Evolutionary conservation across 495 filamentous ascomycete genomes (phyloP), one percentile per base, ranked within the genome.

Genomic region (Aspergillus leporis): DNA sequence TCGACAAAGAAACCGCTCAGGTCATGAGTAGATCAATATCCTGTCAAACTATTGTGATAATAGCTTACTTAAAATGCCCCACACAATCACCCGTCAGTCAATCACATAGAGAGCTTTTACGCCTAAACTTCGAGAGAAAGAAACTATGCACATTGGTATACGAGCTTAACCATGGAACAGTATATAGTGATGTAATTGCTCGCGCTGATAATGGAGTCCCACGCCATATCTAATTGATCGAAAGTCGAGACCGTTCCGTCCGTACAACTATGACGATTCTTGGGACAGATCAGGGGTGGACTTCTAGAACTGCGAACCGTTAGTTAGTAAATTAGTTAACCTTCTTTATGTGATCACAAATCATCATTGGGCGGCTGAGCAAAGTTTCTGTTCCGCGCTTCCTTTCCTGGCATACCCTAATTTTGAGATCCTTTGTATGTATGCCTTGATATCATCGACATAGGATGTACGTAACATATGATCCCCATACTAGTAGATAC

Each of bases 111-210:
- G 34, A 28, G 25, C 25, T 28, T 32, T 36, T 10, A 36, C 38
- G n/a, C 16, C 5, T 14, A 41, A 18, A 12, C 38, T 18, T 41
- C 16, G 12, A 8, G 43, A 23, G 19, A 14, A 47, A 47, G 13
- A 43, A 43, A 43, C 40, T 9, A 40, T 13, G 36, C 36, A 12
- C 36, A 13, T n/a, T 8, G 2, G 18, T 43, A 43, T 43, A 43
- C 40, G 40, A 47, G 19, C 43, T 47, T 23, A 47, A 6, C 43
- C 43, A 47, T 47, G 43, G 43, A 47, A 47, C 43, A 45, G 18
- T 4, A 47, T 47, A 47, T 1, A 21, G 19, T 47, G 21, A 23
- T 47, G 43, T 47, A 47, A 22, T 47, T 40, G 2, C 43, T n/a
- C 0, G 18, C 19, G 18, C 19, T 18, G 43, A 3, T 45, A 19